Percentiles rank a stretch among this genome's conserved stretches.
phyloP scores from a whole-genome alignment of 2,329 filamentous ascomycete species.

The Trichoderma pleuroti region DNA sequence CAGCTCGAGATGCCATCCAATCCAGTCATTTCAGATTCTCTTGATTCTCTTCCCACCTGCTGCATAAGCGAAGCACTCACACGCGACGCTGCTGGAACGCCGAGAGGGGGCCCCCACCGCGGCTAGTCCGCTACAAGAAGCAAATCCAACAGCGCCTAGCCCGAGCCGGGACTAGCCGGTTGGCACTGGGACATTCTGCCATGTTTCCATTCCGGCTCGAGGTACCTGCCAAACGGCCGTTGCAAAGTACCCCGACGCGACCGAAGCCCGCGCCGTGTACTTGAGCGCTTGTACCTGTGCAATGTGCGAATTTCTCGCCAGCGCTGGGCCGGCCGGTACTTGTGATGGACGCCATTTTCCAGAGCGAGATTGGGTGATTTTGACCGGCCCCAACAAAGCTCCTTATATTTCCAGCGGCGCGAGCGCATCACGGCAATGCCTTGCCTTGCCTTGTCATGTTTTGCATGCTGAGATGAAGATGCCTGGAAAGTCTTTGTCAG shows the following conservation, averaged over 20 bases:
- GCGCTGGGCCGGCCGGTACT: not conserved
- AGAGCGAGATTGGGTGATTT: constrained; percentile 14
- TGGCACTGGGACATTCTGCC: not conserved
- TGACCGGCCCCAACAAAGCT: not conserved
- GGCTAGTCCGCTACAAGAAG: not conserved
- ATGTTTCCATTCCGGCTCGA: not conserved
- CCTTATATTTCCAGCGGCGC: not conserved
- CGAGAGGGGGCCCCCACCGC: not conserved
- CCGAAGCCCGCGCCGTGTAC: not conserved
- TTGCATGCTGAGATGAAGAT: not conserved
- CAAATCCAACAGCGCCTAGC: not conserved
- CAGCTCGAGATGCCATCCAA: not conserved
- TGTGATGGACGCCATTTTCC: not conserved
- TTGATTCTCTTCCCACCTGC: not conserved
- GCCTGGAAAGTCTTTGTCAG: not conserved
- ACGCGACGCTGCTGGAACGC: constrained; percentile 14
- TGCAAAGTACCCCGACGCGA: not conserved
- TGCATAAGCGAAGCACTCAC: constrained; percentile 15
- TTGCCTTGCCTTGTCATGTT: not conserved
- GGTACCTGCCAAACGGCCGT: not conserved
- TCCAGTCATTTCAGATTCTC: not conserved
- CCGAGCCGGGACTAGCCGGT: not conserved
- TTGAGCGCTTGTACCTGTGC: not conserved
- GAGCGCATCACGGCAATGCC: not conserved
- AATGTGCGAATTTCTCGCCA: not conserved